Evolutionary conservation across 192 early-diverging fungal genomes (phyloP), one percentile per base, ranked within the genome.

Genomic region (Coemansia sp.): DNA sequence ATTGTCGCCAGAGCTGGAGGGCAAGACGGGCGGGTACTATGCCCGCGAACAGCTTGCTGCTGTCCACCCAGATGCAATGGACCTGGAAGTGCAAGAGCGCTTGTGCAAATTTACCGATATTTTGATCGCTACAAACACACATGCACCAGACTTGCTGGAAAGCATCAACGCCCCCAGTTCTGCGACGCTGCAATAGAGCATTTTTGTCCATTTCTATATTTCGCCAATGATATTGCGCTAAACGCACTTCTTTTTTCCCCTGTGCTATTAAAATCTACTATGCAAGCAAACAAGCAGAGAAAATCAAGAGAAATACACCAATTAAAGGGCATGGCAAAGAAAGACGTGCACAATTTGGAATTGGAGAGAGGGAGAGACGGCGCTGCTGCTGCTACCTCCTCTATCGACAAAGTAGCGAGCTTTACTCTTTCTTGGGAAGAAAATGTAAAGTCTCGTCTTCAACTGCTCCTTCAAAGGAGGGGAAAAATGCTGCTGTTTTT

Each of bases 61-160:
- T 4, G 46, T 70, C 32, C 74, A 68, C 11, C 75, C 75, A 2
- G 71, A 69, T 35, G 70, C 75, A 6, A 12, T 46, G 10, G 38
- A 61, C 32, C 10, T 37, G 19, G 53, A 41, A 0, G 68, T 58
- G 5, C 80, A 83, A 59, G 80, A 83, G 25, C 60, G 70, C 11
- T 37, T 83, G 41, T 70, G 67, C 39, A 59, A 67, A 37, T 83
- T 77, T 53, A 77, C 80, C 1, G 80, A 83, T 1, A 46, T 69
- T 6, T 56, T 83, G 24, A 64, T 83, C 31, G 59, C 79, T 6
- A 41, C 73, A 0, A 82, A 87, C 58, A 80, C 72, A 3, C 77
- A 80, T 42, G 59, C 71, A 3, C 65, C 71, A 4, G 46, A 46
- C n/a, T 11, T 80, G 11, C 63, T 80, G 1, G 60, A 70, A 2